Evolutionary conservation across 805 yeast species (phyloP).

Genomic region (Candida insectalens): DNA sequence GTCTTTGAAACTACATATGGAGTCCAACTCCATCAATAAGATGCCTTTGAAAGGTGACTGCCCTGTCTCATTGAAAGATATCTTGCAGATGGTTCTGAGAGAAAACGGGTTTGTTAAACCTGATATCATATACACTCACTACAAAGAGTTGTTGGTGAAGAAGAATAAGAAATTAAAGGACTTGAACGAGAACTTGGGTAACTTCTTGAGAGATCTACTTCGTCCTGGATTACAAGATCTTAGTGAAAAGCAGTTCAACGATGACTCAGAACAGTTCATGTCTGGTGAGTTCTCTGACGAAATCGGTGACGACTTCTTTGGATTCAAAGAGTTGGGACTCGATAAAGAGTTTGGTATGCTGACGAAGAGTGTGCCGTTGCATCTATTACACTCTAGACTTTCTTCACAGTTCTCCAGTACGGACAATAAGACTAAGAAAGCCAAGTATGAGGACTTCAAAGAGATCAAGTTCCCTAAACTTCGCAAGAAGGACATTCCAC

Average conservation of each 20-base stretch:
- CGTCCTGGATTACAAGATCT: slow-evolving; percentile 69
- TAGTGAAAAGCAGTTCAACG: slow-evolving; percentile 71
- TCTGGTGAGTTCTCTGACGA: slow-evolving; percentile 93
- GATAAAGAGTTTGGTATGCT: slow-evolving; percentile 85
- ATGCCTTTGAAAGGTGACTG: slow-evolving; percentile 17
- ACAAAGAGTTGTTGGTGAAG: slow-evolving; percentile 60
- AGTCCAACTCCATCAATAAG: slow-evolving; percentile 43
- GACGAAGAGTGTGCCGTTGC: slow-evolving; percentile 81
- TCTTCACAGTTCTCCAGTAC: slow-evolving; percentile 45
- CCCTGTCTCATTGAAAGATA: slow-evolving; percentile 27
- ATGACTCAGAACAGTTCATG: slow-evolving; percentile 86
- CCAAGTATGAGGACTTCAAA: slow-evolving; percentile 57
- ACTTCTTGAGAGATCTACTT: slow-evolving; percentile 67
- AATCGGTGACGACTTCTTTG: slow-evolving; percentile 95
- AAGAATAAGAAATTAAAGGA: slow-evolving; percentile 65
- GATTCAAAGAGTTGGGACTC: slow-evolving; percentile 86
- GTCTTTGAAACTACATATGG: slow-evolving; percentile 62
- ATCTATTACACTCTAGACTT: slow-evolving; percentile 69
- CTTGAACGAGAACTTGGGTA: slow-evolving; percentile 53
- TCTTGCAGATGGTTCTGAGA: slow-evolving; percentile 52
- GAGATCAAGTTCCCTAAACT: slow-evolving; percentile 45
- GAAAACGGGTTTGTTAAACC: slow-evolving; percentile 84
- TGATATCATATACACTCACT: slow-evolving; percentile 63
- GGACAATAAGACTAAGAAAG: slow-evolving; percentile 34
- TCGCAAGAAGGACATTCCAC: slow-evolving; percentile 37